These are phyloP conservation scores for Capronia epimyces DNA, from an alignment of 2,329 filamentous ascomycete species.

Conservation along the genomic window DNA sequence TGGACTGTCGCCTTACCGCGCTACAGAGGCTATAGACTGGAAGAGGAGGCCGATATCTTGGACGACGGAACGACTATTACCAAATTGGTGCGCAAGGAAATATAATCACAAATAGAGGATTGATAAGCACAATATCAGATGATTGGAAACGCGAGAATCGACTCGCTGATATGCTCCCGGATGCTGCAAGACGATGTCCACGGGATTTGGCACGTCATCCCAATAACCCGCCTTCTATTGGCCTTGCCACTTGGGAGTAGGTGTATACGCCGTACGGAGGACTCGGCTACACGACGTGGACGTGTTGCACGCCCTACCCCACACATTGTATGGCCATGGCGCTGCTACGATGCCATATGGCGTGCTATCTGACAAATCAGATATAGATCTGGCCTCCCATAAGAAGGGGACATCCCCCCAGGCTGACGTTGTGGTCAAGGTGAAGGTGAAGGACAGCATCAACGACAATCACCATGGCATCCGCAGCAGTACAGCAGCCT, in stretches of 20 bases:
- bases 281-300: no score
- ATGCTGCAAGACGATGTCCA: slow-evolving; percentile 2
- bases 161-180: slow-evolving; percentile 1
- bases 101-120: slow-evolving; percentile 22
- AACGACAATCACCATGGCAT: slow-evolving; percentile 23
- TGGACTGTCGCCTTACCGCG: slow-evolving; percentile 59
- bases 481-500: slow-evolving; percentile 27
- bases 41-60: slow-evolving; percentile 56
- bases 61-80: slow-evolving; percentile 64
- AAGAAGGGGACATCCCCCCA: slow-evolving; percentile 14
- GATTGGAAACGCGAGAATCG: slow-evolving; percentile 5
- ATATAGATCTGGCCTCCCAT: slow-evolving; percentile 11
- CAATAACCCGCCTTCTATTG: slow-evolving; percentile 11
- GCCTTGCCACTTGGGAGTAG: slow-evolving; percentile 1
- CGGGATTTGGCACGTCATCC: slow-evolving; percentile 17
- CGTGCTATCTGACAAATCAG: slow-evolving; percentile 30
- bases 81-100: slow-evolving; percentile 42
- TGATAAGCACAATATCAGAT: slow-evolving; percentile 20
- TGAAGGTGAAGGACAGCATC: slow-evolving; percentile 1
- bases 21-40: slow-evolving; percentile 55
- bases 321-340: slow-evolving; percentile 22
- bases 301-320: slow-evolving; percentile 15
- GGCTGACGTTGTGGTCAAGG: neutral
- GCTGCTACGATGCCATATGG: slow-evolving; percentile 16
- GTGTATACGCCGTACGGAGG: no score